Evolutionary conservation across 2,329 filamentous ascomycete genomes (phyloP).

Genomic region (Apiospora pterosperma): DNA sequence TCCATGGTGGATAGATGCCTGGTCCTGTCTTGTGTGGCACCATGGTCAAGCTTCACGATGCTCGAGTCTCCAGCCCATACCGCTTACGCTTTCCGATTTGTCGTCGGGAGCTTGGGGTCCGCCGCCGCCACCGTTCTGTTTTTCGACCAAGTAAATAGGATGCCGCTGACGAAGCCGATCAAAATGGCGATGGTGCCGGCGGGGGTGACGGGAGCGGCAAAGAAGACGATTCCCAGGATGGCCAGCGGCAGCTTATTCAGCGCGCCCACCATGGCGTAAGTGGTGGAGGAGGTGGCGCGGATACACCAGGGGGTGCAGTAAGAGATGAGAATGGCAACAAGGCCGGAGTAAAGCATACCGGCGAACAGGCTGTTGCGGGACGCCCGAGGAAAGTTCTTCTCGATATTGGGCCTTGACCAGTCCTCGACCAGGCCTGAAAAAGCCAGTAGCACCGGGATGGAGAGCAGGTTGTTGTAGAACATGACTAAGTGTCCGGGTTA

Average conservation of each 20-base stretch:
- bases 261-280: constrained; percentile 97
- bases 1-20: too few relatives aligned
- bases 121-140: too few relatives aligned
- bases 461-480: constrained; percentile 99
- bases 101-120: too few relatives aligned
- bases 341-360: constrained; percentile 90
- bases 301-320: constrained; percentile 99
- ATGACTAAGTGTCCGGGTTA: too few relatives aligned
- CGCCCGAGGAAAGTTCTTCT: constrained; percentile 82
- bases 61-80: too few relatives aligned
- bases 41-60: too few relatives aligned
- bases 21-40: too few relatives aligned
- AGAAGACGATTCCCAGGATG: constrained; percentile 89
- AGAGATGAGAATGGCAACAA: constrained; percentile 94
- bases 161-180: constrained; percentile 79
- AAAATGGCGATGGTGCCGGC: constrained; percentile 88
- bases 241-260: constrained; percentile 98
- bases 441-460: constrained; percentile 84
- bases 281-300: constrained; percentile 93
- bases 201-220: constrained; percentile 88
- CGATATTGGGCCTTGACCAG: constrained; percentile 83
- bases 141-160: too few relatives aligned
- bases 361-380: constrained; percentile 78
- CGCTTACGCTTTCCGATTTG: too few relatives aligned
- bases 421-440: constrained; percentile 83